Base-by-base conservation (phyloP, 2,329 filamentous ascomycete genomes). In the Fusarium nurragi region DNA sequence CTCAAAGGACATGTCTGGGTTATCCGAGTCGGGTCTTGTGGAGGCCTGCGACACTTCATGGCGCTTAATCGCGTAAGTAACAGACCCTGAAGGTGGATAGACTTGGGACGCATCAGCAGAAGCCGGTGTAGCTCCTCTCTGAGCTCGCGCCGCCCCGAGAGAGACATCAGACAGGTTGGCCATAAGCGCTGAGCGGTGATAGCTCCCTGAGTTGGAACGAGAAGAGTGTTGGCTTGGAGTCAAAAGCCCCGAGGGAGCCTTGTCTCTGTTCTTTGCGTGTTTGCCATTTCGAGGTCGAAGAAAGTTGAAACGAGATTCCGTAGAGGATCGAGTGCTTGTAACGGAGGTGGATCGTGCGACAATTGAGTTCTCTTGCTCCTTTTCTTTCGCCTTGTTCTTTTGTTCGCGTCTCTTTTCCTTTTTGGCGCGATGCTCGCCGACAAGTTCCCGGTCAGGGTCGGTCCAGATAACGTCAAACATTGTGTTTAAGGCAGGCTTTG, bases 381-480 rank as follows among this genome's bases (percentile, higher is more conserved):
- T 58, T 6, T 65, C 59, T 30, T 60, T 55, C 41, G 68, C 45
- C 55, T 72, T 61, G 61, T 60, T 72, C 16, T 74, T 71, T 52
- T 75, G 72, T 23, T 74, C 73, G 25, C 71, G 78, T 39, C 69
- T 70, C 49, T 64, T 74, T 60, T 81, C 80, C 67, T 85, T 86
- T 44, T 79, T 81, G 3, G 81, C 78, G 16, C 81, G 80, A 52
- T 81, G 79, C 70, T 87, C 81, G 4, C 84, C 83, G 16, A 86
- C 79, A 10, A 80, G 78, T 74, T 87, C 83, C 55, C 79, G 76
- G 46, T 83, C 77, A 21, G 82, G 83, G 54, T 87, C 85, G 5
- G 83, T 84, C 85, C 85, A 88, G 43, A 85, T 76, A 28, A 87
- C 82, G 70, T 87, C 84, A 71, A 86, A 87, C 85, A 88, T 88